Evolutionary conservation across 805 yeast species (phyloP), one percentile per base, ranked within the genome.

Genomic region (Cyberlindnera mississippiensis): DNA sequence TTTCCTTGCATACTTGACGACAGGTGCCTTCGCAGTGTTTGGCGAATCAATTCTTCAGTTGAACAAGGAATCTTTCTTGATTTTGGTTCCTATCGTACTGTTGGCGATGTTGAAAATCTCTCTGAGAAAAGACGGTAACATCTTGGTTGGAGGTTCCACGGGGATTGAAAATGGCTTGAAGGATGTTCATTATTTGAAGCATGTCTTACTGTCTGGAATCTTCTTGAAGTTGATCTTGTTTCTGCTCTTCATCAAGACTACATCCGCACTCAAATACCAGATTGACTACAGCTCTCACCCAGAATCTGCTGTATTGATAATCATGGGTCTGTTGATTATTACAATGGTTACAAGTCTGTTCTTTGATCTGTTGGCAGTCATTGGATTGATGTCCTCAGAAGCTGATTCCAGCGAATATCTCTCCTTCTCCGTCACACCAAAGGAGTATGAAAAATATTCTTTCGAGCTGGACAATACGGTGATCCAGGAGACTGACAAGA

Each of bases 21-120:
- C 53, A 15, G 46, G 51, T 6, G 36, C 35, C 4, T 40, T 46
- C 5, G 24, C 48, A 2, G 35, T 44, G 2, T 51, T 50, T 40
- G 50, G 52, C 11, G 39, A 44, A 16, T 47, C 41, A 8, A 15
- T 53, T 3, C 45, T 55, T 14, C 13, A 30, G 4, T 11, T 33
- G 11, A 45, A 35, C 40, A 46, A 44, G 17, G 49, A 50, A 36
- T 20, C 26, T 3, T 28, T 51, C 22, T 37, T 49, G 35, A 28
- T 50, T 2, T n/a, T 42, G 15, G 41, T 41, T 12, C 46, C 51
- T 2, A 6, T 50, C 9, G 41, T 45, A 8, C 29, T 39, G 24
- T 10, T 48, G 3, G 28, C 47, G 2, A 15, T 35, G 3, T 20
- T 41, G 33, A 43, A 36, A 24, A 26, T 45, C 17, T n/a, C 35